Conservation (phyloP, 192 early-diverging fungal species). For the Phycomyces blakesleeanus region DNA sequence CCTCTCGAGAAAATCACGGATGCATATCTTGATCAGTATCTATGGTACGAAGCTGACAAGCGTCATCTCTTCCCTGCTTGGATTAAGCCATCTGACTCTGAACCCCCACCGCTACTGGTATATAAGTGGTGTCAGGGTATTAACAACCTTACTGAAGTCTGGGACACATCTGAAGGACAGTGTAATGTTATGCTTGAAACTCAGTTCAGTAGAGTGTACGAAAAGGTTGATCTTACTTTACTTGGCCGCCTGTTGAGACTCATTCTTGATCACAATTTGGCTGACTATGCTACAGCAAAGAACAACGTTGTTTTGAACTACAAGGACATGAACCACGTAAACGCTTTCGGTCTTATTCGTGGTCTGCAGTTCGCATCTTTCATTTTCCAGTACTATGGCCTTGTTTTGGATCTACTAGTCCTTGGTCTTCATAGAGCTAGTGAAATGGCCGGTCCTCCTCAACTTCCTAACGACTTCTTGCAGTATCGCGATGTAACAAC, state of each 20-base stretch:
- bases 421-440: slow-evolving; percentile 90
- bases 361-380: slow-evolving; percentile 98
- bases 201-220: slow-evolving; percentile 85
- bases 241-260: slow-evolving; percentile 90
- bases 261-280: slow-evolving; percentile 98
- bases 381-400: slow-evolving; percentile 98
- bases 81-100: slow-evolving; percentile 97
- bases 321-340: slow-evolving; percentile 99
- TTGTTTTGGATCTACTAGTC: slow-evolving; percentile 92
- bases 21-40: slow-evolving; percentile 97
- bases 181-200: slow-evolving; percentile 98
- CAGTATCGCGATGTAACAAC: slow-evolving; percentile 89
- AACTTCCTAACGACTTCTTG: slow-evolving; percentile 93
- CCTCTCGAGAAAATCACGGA: slow-evolving; percentile 99
- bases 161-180: slow-evolving; percentile 88
- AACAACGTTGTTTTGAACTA: slow-evolving; percentile 97
- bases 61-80: slow-evolving; percentile 95
- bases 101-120: slow-evolving; percentile 93
- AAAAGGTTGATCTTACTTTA: slow-evolving; percentile 96
- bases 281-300: slow-evolving; percentile 99
- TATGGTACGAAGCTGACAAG: slow-evolving; percentile 99
- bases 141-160: slow-evolving; percentile 95
- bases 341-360: slow-evolving; percentile 93
- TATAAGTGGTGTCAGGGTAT: slow-evolving; percentile 99
- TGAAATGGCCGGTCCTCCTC: slow-evolving; percentile 95